phyloP scores from a whole-genome alignment of 805 yeast genomes.

The Candida chilensis region DNA sequence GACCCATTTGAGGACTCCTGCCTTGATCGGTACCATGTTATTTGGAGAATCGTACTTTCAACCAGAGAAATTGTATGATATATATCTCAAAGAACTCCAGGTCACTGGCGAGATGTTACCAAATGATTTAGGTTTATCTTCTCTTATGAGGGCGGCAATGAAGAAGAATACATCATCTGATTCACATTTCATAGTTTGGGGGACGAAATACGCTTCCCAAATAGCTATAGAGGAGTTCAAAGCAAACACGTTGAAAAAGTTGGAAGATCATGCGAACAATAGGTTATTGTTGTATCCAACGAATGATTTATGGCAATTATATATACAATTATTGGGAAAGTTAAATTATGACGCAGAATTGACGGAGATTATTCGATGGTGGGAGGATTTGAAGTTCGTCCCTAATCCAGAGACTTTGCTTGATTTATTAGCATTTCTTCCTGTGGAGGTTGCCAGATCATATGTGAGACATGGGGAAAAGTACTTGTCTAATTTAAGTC shows the following conservation, averaged over 20 bases:
- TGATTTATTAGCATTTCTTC: constrained; percentile 25
- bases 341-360: constrained; percentile 40
- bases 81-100: constrained; percentile 6
- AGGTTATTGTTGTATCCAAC: constrained; percentile 31
- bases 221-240: constrained; percentile 52
- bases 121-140: constrained; percentile 20
- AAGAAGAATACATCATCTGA: constrained; percentile 10
- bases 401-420: constrained; percentile 33
- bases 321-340: constrained; percentile 38
- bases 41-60: constrained; percentile 10
- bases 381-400: constrained; percentile 35
- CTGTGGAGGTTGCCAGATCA: constrained; percentile 23
- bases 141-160: constrained; percentile 41
- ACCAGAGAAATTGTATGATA: constrained; percentile 6
- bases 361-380: constrained; percentile 39
- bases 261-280: constrained; percentile 5
- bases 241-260: constrained; percentile 19
- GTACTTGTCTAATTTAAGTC: constrained; percentile 2
- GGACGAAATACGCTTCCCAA: constrained; percentile 43
- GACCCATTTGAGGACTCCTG: constrained; percentile 4
- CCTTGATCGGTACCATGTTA: constrained; percentile 9
- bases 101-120: constrained; percentile 7
- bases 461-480: constrained; percentile 22
- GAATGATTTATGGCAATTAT: constrained; percentile 38
- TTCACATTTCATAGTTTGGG: constrained; percentile 47